A percentile compares a stretch with the other conserved stretches of the same genome.
phyloP scores from a whole-genome alignment of 768 basidiomycete species.

The Russula abietina region DNA sequence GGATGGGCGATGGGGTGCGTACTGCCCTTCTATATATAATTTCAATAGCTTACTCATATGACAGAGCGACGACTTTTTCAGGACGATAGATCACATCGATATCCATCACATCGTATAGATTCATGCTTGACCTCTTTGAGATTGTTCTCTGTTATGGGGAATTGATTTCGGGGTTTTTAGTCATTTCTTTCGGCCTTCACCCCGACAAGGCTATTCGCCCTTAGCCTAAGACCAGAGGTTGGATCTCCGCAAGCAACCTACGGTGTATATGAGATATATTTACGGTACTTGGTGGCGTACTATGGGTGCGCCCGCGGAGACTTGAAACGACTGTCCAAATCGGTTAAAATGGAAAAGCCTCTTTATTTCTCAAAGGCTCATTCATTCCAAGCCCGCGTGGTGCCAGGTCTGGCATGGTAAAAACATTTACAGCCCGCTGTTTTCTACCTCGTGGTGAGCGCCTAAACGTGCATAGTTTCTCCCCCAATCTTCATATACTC shows the following conservation, averaged over 20 bases:
- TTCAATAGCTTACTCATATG: neutral
- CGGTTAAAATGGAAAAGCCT: neutral
- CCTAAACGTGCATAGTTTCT: neutral
- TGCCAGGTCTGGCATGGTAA: neutral
- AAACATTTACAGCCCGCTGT: neutral
- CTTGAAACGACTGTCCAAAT: neutral
- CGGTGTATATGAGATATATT: neutral
- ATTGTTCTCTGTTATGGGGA: neutral
- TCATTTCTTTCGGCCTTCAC: neutral
- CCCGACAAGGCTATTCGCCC: neutral
- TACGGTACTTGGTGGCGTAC: neutral
- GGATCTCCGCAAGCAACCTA: neutral
- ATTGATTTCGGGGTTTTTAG: neutral
- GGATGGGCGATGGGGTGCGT: conserved; percentile 14
- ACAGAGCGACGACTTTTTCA: conserved; percentile 5
- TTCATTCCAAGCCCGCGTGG: neutral
- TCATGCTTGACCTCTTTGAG: neutral
- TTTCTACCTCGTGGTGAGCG: neutral
- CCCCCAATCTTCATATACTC: neutral
- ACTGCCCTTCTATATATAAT: neutral
- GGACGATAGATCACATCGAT: conserved; percentile 13
- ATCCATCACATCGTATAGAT: conserved; percentile 18
- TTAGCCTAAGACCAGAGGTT: too few relatives aligned
- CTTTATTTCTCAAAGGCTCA: too few relatives aligned
- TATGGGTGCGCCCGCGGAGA: neutral